phyloP scores from a whole-genome alignment of 2,329 filamentous ascomycete genomes.

The Nigrograna mackinnonii region DNA sequence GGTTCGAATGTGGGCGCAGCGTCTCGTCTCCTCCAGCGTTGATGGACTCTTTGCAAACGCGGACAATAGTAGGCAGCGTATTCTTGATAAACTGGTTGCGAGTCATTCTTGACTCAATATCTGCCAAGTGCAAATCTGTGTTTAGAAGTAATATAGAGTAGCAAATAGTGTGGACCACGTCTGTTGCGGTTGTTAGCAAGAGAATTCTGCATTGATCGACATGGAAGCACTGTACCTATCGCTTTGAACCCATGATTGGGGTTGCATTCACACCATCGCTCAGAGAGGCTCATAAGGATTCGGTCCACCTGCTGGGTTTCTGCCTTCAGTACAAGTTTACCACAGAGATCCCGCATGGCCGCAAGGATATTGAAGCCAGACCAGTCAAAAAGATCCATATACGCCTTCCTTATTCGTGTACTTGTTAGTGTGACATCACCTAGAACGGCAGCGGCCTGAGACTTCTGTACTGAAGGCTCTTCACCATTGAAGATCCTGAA shows the following conservation, averaged over 20 bases:
- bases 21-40: slow-evolving; percentile 35
- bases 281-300: slow-evolving; percentile 86
- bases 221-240: slow-evolving; percentile 62
- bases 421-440: slow-evolving; percentile 67
- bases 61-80: slow-evolving; percentile 85
- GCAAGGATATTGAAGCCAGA: slow-evolving; percentile 76
- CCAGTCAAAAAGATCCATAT: slow-evolving; percentile 93
- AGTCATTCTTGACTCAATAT: slow-evolving; percentile 97
- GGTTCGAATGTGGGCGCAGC: slow-evolving; percentile 35
- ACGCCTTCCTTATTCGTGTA: slow-evolving; percentile 67
- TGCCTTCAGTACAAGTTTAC: slow-evolving; percentile 78
- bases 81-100: slow-evolving; percentile 94
- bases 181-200: slow-evolving; percentile 52
- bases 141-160: slow-evolving; percentile 96
- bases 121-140: slow-evolving; percentile 91
- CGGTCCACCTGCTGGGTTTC: slow-evolving; percentile 98
- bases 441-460: slow-evolving; percentile 84
- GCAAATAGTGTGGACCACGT: slow-evolving; percentile 95
- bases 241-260: slow-evolving; percentile 90
- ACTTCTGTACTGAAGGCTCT: slow-evolving; percentile 78
- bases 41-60: slow-evolving; percentile 72
- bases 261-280: slow-evolving; percentile 92
- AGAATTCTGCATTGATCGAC: too few relatives aligned
- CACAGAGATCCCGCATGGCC: slow-evolving; percentile 79
- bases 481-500: slow-evolving; percentile 82